Percentiles rank a stretch among this genome's conserved stretches.
Conservation (phyloP, 2,329 filamentous ascomycete genomes). For the Zasmidium angulare region DNA sequence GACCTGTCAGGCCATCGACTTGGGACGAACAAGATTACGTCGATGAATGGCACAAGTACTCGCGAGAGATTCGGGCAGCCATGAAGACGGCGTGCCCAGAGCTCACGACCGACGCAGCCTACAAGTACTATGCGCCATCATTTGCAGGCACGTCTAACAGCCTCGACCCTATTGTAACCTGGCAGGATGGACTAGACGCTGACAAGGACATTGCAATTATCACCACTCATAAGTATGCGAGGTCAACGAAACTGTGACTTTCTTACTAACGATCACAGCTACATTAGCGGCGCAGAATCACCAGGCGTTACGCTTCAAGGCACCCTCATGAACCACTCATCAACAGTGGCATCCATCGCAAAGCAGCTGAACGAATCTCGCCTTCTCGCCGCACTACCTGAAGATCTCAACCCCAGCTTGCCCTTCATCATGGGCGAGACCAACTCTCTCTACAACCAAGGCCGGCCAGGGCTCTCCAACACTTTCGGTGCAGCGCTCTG, state of each 20-base stretch:
- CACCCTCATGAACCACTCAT: constrained; percentile 64
- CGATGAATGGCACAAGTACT: constrained; percentile 58
- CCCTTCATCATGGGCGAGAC: constrained; percentile 61
- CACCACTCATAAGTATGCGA: constrained; percentile 59
- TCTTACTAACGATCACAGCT: constrained; percentile 42
- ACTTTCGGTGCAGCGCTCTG: constrained; percentile 66
- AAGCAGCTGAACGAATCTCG: constrained; percentile 51
- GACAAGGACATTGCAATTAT: constrained; percentile 54
- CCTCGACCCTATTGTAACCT: constrained; percentile 53
- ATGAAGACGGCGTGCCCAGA: constrained; percentile 54
- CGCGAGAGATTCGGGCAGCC: constrained; percentile 48
- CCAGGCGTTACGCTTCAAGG: constrained; percentile 62
- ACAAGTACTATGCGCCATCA: constrained; percentile 58
- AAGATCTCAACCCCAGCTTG: constrained; percentile 33
- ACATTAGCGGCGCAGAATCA: constrained; percentile 60
- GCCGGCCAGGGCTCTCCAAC: constrained; percentile 61
- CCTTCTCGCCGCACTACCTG: constrained; percentile 39
- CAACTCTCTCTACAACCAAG: constrained; percentile 64
- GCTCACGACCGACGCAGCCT: constrained; percentile 41
- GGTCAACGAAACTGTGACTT: background rate
- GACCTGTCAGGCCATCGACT: constrained; percentile 50
- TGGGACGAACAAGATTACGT: constrained; percentile 60
- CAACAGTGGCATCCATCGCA: constrained; percentile 50
- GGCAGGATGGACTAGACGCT: constrained; percentile 54
- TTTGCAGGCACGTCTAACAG: constrained; percentile 55